Conservation (phyloP, 164 flowering plant genomes). For the Litsea cubeba region DNA sequence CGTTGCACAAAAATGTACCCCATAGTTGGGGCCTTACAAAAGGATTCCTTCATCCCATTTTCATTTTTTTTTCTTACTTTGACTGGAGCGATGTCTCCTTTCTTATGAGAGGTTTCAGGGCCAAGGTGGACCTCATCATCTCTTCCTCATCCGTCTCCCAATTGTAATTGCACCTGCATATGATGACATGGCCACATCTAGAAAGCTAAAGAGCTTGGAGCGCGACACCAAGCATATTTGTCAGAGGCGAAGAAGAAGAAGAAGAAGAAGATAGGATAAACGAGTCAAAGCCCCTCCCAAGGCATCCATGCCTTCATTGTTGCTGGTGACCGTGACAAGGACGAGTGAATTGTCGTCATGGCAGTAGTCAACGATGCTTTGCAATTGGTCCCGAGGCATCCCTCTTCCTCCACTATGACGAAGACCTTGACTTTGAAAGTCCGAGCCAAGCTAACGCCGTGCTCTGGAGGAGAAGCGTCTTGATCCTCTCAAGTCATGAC, state of each 20-base stretch:
- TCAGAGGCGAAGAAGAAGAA: background rate
- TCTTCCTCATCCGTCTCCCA: constrained; percentile 18
- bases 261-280: background rate
- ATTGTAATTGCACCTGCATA: constrained; percentile 20
- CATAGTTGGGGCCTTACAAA: too few species aligned
- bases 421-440: constrained; percentile 25
- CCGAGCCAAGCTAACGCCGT: constrained; percentile 18
- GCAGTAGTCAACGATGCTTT: constrained; percentile 15
- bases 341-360: constrained; percentile 6
- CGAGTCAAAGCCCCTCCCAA: background rate
- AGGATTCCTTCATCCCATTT: too few species aligned
- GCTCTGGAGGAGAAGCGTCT: constrained; percentile 29
- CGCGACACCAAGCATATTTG: constrained; percentile 35
- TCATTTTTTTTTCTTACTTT: too few species aligned
- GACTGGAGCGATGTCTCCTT: too few species aligned
- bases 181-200: constrained; percentile 20
- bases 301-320: background rate
- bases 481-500: constrained; percentile 16
- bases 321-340: constrained; percentile 24
- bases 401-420: constrained; percentile 29
- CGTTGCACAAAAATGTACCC: too few species aligned
- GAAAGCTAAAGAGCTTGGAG: constrained; percentile 21
- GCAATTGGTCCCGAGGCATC: constrained; percentile 25
- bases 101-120: too few species aligned
- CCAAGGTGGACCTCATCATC: too few species aligned